Percentiles rank a stretch among this genome's conserved stretches.
These are phyloP conservation scores for Cyathus striatus DNA, from an alignment of 768 basidiomycete species.

Conservation along the genomic window DNA sequence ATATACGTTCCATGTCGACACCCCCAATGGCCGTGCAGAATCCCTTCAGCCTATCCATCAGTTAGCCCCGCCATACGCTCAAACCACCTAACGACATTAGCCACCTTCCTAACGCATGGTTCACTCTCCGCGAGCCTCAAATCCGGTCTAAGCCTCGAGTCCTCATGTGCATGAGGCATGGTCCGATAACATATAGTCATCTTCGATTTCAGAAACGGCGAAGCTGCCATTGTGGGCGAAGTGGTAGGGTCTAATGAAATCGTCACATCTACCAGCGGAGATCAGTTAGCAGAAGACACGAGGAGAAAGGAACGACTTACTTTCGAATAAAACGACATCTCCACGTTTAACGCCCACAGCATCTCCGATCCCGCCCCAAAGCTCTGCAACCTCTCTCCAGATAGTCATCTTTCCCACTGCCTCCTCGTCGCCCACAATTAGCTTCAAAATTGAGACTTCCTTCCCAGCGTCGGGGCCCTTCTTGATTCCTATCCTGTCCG, in stretches of 20 bases:
- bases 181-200: conserved; percentile 75
- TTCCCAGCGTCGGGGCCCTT: conserved; percentile 67
- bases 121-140: conserved; percentile 67
- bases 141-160: conserved; percentile 64
- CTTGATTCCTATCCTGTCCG: conserved; percentile 61
- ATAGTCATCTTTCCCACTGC: conserved; percentile 67
- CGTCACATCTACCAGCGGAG: conserved; percentile 41
- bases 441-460: conserved; percentile 60
- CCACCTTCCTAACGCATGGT: conserved; percentile 61
- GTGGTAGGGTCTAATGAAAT: conserved; percentile 38
- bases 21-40: neutral
- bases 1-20: too few species aligned
- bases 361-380: conserved; percentile 52
- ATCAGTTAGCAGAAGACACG: neutral
- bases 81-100: conserved; percentile 65
- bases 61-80: conserved; percentile 63
- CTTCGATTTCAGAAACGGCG: conserved; percentile 57
- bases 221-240: conserved; percentile 57
- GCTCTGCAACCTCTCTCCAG: conserved; percentile 73
- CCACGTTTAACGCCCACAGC: conserved; percentile 53
- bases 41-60: neutral
- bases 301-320: conserved; percentile 32
- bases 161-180: conserved; percentile 59
- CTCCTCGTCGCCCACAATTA: conserved; percentile 72
- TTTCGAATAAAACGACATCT: conserved; percentile 67